Evolutionary conservation across 2,329 filamentous ascomycete species (phyloP).

Genomic region (Botrytis paeoniae): DNA sequence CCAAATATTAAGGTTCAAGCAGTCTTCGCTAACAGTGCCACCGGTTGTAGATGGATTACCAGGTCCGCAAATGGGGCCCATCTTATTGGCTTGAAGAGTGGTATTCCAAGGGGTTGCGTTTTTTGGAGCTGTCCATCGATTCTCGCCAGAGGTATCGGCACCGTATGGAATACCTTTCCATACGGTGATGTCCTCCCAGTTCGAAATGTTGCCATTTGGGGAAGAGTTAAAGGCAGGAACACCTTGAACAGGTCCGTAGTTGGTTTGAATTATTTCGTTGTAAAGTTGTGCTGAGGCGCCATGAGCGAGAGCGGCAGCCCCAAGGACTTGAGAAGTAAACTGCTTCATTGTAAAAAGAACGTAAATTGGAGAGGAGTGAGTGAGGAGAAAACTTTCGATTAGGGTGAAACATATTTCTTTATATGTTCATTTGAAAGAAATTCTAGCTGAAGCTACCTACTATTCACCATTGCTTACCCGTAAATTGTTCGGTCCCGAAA

Average conservation of each 20-base stretch:
- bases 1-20: slow-evolving; percentile 46
- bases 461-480: no score
- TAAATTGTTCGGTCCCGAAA: not conserved
- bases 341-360: not conserved
- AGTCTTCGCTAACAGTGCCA: slow-evolving; percentile 40
- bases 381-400: not conserved
- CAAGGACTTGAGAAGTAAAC: not conserved
- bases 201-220: slow-evolving; percentile 17
- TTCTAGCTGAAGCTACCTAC: not conserved
- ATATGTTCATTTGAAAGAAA: not conserved
- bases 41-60: slow-evolving; percentile 27
- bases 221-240: slow-evolving; percentile 22
- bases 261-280: slow-evolving; percentile 21
- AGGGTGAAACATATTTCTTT: not conserved
- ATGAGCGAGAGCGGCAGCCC: slow-evolving; percentile 1
- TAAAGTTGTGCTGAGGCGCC: slow-evolving; percentile 18
- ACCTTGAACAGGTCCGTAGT: slow-evolving; percentile 22
- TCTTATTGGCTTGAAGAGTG: slow-evolving; percentile 31
- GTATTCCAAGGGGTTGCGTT: slow-evolving; percentile 27
- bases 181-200: slow-evolving; percentile 32
- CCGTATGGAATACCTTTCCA: slow-evolving; percentile 22
- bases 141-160: slow-evolving; percentile 42
- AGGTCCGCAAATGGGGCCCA: slow-evolving; percentile 34
- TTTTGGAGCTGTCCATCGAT: slow-evolving; percentile 40
- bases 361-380: not conserved